Conservation (phyloP, 345 rosid species). For the Hypericum androsaemum region DNA sequence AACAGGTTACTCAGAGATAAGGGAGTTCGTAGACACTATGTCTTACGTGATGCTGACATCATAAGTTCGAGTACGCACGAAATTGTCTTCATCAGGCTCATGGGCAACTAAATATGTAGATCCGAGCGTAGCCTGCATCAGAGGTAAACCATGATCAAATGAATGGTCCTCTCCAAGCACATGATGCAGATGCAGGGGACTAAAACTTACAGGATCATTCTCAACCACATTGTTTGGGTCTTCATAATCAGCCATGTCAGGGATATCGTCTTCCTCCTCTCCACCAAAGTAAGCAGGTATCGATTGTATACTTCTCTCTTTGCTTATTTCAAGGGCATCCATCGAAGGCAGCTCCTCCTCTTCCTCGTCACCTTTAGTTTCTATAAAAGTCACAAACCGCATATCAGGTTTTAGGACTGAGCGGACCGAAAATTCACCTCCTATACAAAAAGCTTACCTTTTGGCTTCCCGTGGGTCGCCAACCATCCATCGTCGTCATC, state of each 20-base stretch:
- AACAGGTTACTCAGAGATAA: too few relatives aligned
- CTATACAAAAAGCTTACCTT: conserved; percentile 36
- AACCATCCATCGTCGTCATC: conserved; percentile 98
- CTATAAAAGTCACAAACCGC: conserved; percentile 19
- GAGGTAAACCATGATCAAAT: background rate
- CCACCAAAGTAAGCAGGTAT: conserved; percentile 78
- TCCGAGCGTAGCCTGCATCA: conserved; percentile 72
- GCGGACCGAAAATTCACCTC: background rate
- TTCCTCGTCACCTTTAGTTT: conserved; percentile 49
- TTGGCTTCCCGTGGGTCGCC: conserved; percentile 96
- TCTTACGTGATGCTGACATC: conserved; percentile 98
- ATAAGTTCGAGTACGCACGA: conserved; percentile 87
- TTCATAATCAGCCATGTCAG: conserved; percentile 85
- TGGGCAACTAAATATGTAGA: conserved; percentile 67
- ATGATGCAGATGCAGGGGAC: background rate
- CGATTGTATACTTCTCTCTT: conserved; percentile 41
- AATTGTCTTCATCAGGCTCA: conserved; percentile 86
- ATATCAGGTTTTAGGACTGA: conserved; percentile 2
- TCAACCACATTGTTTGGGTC: conserved; percentile 64
- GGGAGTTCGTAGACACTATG: background rate
- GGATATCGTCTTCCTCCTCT: conserved; percentile 86
- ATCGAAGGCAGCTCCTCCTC: conserved; percentile 73
- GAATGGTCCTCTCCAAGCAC: background rate
- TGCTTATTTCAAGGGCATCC: conserved; percentile 63
- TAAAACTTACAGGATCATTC: conserved; percentile 54